Percentiles rank a stretch among this genome's conserved stretches.
These are phyloP conservation scores for Globisporangium nagaii DNA, from an alignment of 352 stramenopile species.

Conservation along the genomic window DNA sequence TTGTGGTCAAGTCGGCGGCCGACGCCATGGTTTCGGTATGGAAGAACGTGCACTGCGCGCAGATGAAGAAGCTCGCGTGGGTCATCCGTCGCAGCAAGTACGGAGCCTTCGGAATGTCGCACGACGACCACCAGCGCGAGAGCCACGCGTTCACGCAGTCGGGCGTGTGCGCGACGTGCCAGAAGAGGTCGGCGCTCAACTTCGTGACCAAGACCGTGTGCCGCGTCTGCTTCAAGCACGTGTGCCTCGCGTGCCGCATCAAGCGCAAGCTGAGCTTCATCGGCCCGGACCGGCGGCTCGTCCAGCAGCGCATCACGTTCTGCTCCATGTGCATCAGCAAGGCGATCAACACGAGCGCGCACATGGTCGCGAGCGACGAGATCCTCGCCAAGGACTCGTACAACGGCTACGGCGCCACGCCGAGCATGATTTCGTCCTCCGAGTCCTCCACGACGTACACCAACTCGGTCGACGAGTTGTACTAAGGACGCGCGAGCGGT, in stretches of 20 bases:
- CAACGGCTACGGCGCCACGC: slow-evolving; percentile 8
- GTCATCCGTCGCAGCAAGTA: slow-evolving; percentile 27
- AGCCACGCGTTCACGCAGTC: neutral
- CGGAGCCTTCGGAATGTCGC: no score
- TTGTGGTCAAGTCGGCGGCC: slow-evolving; percentile 40
- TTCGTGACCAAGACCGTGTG: slow-evolving; percentile 19
- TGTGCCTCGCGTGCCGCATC: slow-evolving; percentile 32
- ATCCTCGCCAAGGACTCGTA: slow-evolving; percentile 13
- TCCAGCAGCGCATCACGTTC: slow-evolving; percentile 32
- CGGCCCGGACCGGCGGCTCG: slow-evolving; percentile 17
- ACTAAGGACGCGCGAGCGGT: neutral
- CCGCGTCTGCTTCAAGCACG: slow-evolving; percentile 27
- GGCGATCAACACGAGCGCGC: slow-evolving; percentile 23
- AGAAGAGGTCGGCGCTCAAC: slow-evolving; percentile 17
- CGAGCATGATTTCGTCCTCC: slow-evolving; percentile 1
- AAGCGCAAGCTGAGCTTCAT: slow-evolving; percentile 36
- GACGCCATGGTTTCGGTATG: slow-evolving; percentile 38
- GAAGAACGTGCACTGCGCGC: slow-evolving; percentile 38
- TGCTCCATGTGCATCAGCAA: slow-evolving; percentile 36
- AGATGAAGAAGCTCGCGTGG: slow-evolving; percentile 48
- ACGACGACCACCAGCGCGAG: neutral
- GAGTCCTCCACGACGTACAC: neutral
- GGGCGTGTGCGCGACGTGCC: slow-evolving; percentile 19
- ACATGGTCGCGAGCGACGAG: slow-evolving; percentile 18
- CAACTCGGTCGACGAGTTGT: slow-evolving; percentile 10